Percentiles rank a stretch among this genome's conserved stretches.
phyloP scores from a whole-genome alignment of 129 eudicot species.

The Flaveria bidentis region DNA sequence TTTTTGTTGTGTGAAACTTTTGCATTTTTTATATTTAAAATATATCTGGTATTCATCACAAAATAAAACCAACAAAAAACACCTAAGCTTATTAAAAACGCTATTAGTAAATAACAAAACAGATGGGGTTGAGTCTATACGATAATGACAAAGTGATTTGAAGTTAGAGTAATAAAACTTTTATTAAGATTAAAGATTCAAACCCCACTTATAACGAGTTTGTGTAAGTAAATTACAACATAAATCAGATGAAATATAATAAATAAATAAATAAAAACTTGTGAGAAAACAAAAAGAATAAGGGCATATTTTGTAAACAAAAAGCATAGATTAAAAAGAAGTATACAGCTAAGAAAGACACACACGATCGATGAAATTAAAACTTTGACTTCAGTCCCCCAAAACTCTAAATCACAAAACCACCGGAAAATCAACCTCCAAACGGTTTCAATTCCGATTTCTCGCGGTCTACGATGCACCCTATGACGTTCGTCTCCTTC shows the following conservation, averaged over 20 bases:
- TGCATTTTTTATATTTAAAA: not conserved
- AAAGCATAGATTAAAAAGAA: slow-evolving; percentile 21
- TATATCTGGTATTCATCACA: not conserved
- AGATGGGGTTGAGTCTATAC: no score
- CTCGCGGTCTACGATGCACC: slow-evolving; percentile 29
- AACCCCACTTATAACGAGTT: no score
- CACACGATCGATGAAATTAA: slow-evolving; percentile 36
- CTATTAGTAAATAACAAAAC: no score
- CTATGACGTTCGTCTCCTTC: slow-evolving; percentile 35
- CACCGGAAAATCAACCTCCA: slow-evolving; percentile 31
- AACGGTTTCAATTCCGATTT: slow-evolving; percentile 30
- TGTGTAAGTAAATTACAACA: no score
- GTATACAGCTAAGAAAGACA: slow-evolving; percentile 23
- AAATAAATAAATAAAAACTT: no score
- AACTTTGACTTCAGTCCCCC: slow-evolving; percentile 38
- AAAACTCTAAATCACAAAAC: slow-evolving; percentile 26
- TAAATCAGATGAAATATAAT: no score
- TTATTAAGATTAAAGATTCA: no score
- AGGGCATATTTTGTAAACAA: not conserved
- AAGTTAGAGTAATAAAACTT: no score
- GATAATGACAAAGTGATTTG: no score
- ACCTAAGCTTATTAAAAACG: no score
- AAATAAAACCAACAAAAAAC: not conserved
- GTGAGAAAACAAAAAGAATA: not conserved
- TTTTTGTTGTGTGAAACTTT: not conserved